Evolutionary conservation across 2,329 filamentous ascomycete genomes (phyloP).

Genomic region (Penicillium psychrosexuale): DNA sequence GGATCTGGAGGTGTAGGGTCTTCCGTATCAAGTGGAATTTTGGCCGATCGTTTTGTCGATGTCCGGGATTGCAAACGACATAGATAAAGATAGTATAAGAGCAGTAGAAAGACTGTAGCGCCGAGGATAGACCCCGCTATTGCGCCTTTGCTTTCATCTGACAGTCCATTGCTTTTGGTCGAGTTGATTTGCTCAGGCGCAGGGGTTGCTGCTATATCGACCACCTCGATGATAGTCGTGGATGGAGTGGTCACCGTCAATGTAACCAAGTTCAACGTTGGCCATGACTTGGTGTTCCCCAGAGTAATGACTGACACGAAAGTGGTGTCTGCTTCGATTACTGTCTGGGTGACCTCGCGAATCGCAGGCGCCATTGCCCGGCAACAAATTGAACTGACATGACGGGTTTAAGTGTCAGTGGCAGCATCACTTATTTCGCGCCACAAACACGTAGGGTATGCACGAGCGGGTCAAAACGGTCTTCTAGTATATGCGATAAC

Average conservation of each 20-base stretch:
- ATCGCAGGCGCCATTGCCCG: slow-evolving; percentile 5
- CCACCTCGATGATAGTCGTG: not conserved
- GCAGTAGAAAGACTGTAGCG: not conserved
- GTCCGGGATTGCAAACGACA: not conserved
- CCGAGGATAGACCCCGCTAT: slow-evolving; percentile 4
- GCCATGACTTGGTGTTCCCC: not conserved
- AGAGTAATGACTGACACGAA: not conserved
- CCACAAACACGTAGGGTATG: slow-evolving; percentile 4
- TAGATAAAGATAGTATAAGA: slow-evolving; percentile 1
- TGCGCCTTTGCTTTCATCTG: not conserved
- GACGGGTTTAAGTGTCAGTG: not conserved
- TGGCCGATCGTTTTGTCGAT: not conserved
- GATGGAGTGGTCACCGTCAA: not conserved
- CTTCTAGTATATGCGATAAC: not conserved
- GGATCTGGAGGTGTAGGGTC: not conserved
- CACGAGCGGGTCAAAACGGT: slow-evolving; percentile 1
- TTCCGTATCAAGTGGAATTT: not conserved
- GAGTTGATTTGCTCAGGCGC: not conserved
- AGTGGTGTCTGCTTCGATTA: not conserved
- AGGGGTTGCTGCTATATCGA: not conserved
- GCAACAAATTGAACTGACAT: not conserved
- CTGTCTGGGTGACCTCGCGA: not conserved
- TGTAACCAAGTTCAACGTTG: not conserved
- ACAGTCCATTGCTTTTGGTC: not conserved
- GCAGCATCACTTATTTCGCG: not conserved